Evolutionary conservation across 2,329 filamentous ascomycete species (phyloP).

Genomic region (Cladosporium phlei): DNA sequence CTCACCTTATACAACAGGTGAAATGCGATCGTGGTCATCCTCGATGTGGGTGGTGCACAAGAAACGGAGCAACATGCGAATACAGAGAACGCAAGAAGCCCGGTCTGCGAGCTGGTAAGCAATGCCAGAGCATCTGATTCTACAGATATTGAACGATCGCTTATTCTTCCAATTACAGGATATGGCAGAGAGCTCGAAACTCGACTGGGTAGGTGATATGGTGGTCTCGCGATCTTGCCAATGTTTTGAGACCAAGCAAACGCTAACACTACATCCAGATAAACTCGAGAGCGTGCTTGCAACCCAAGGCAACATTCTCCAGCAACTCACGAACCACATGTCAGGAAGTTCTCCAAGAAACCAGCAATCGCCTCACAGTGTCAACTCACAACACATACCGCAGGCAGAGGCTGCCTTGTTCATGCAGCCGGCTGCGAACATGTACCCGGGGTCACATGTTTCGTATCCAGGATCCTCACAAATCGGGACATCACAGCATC

Average conservation of each 20-base stretch:
- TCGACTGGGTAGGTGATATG: slow-evolving; percentile 46
- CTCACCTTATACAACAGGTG: slow-evolving; percentile 19
- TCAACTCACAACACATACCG: slow-evolving; percentile 38
- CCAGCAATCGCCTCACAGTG: slow-evolving; percentile 8
- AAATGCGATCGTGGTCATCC: slow-evolving; percentile 75
- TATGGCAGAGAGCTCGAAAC: slow-evolving; percentile 60
- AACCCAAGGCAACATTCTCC: slow-evolving; percentile 44
- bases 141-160: background rate
- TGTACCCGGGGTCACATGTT: slow-evolving; percentile 26
- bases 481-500: slow-evolving; percentile 14
- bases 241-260: too few relatives aligned
- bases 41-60: slow-evolving; percentile 67
- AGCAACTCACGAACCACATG: slow-evolving; percentile 35
- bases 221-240: background rate
- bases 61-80: slow-evolving; percentile 62
- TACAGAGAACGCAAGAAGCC: slow-evolving; percentile 69
- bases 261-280: slow-evolving; percentile 30
- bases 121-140: too few relatives aligned
- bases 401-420: slow-evolving; percentile 44
- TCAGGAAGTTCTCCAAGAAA: background rate
- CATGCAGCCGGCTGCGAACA: slow-evolving; percentile 41
- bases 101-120: slow-evolving; percentile 42
- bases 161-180: slow-evolving; percentile 14
- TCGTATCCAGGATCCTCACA: slow-evolving; percentile 21
- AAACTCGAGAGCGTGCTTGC: slow-evolving; percentile 43